Evolutionary conservation across 2,329 filamentous ascomycete genomes (phyloP), one percentile per base, ranked within the genome.

Genomic region (Ophiocordyceps sinensis): DNA sequence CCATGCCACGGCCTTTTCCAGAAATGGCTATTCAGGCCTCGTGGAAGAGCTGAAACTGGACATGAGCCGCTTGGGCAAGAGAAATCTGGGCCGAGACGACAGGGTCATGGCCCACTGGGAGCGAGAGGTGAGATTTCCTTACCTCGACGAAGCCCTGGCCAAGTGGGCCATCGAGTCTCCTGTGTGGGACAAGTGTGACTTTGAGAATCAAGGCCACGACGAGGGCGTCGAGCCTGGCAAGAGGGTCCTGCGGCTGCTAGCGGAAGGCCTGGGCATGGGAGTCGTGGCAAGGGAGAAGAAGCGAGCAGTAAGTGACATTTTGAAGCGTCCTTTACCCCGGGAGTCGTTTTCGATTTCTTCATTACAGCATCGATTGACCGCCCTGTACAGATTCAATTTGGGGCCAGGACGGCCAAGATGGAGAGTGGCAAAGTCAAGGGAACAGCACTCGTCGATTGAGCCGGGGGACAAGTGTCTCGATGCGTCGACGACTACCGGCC

Each of bases 1-100:
- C 8, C 91, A 98, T 53, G 74, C 77, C 3, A 76, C 77, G 4
- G 86, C 88, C 0, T 95, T 83, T 55, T 65, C 70, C 7, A 74
- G 81, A 8, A 63, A 65, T 15, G 82, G 85, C 1, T 86, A 85
- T 49, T 45, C 62, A 0, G 85, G 81, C 0, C 71, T 98, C 2
- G 64, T 88, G 5, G 75, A 85, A 1, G 89, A 98, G 60, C 73
- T 98, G 5, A 76, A 83, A 44, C 70, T 96, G 3, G 91, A 98
- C 46, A 81, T 96, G 31, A 69, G 75, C 38, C 77, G 93, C 21
- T 75, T 98, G 2, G 88, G 89, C 1, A 86, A 91, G 61, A 77
- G 91, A n/a, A 98, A 98, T 49, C 71, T 98, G 8, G 93, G 91
- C 4, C 79, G 91, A 10, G 91, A 98, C 54, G 93, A 98, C 60